phyloP scores from a whole-genome alignment of 148 eudicot species.

The Pharnaceum exiguum region DNA sequence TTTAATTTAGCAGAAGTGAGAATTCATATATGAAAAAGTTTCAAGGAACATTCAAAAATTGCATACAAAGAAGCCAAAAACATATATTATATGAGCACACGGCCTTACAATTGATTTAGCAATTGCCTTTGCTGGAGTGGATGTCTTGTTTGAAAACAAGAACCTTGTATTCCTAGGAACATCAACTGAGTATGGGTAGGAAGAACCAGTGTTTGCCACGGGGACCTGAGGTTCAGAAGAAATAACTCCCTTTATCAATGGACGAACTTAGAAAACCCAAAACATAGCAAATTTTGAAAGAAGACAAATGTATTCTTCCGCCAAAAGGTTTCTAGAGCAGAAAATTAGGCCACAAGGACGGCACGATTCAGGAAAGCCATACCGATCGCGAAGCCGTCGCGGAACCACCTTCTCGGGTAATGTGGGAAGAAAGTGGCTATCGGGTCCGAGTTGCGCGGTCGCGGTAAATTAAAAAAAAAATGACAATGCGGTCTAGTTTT shows the following conservation, averaged over 20 bases:
- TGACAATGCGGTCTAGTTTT: too few relatives aligned
- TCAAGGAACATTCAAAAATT: not conserved
- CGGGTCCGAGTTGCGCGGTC: too few relatives aligned
- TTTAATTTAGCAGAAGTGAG: slow-evolving; percentile 7
- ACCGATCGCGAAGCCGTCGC: too few relatives aligned
- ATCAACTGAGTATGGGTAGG: slow-evolving; percentile 84
- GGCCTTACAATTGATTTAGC: slow-evolving; percentile 91
- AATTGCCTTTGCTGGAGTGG: slow-evolving; percentile 83
- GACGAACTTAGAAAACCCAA: not conserved
- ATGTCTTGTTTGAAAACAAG: slow-evolving; percentile 74
- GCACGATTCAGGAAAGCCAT: not conserved
- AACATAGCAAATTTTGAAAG: not conserved
- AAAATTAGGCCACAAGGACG: too few relatives aligned
- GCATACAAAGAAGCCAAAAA: not conserved
- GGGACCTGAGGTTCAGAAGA: slow-evolving; percentile 64
- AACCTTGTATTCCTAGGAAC: slow-evolving; percentile 93
- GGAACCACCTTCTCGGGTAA: too few relatives aligned
- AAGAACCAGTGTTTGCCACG: slow-evolving; percentile 84
- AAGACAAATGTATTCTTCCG: not conserved
- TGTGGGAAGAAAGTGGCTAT: too few relatives aligned
- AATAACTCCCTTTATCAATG: slow-evolving; percentile 2
- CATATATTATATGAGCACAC: not conserved
- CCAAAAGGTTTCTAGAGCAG: slow-evolving; percentile 1
- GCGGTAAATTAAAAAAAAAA: too few relatives aligned
- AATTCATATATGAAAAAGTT: not conserved